Evolutionary conservation across 1,284 basidiomycete genomes (phyloP).

Genomic region (Trichosporon sp.): DNA sequence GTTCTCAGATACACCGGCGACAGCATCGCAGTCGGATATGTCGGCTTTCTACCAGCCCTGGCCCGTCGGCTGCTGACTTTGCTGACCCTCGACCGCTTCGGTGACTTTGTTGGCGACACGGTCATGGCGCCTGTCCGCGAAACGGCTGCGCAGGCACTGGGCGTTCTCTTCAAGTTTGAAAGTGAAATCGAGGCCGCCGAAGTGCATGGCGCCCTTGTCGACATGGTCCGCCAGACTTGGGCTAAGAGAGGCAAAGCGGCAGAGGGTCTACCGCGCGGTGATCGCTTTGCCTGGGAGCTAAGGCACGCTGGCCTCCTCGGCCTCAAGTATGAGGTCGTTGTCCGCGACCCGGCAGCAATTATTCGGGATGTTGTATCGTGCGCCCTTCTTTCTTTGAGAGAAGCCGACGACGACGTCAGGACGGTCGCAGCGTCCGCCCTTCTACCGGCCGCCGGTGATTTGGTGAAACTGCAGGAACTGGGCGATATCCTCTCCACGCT

Average conservation of each 20-base stretch:
- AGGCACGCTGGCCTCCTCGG: conserved; percentile 93
- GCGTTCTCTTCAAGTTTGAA: conserved; percentile 82
- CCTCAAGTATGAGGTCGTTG: conserved; percentile 95
- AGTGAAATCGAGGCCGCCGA: conserved; percentile 66
- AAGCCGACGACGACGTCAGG: conserved; percentile 93
- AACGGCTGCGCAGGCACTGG: conserved; percentile 90
- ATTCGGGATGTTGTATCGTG: conserved; percentile 72
- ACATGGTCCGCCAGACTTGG: conserved; percentile 88
- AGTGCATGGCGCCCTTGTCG: conserved; percentile 76
- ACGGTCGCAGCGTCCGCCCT: conserved; percentile 91
- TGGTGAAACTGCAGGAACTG: conserved; percentile 61
- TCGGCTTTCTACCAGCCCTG: conserved; percentile 52
- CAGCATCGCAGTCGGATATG: conserved; percentile 72
- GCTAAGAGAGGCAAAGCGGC: conserved; percentile 47
- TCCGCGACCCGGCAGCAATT: conserved; percentile 54
- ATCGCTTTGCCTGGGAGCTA: conserved; percentile 87
- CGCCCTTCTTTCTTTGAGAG: conserved; percentile 81
- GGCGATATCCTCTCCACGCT: conserved; percentile 72
- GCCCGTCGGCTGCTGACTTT: conserved; percentile 82
- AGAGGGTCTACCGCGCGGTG: conserved; percentile 45
- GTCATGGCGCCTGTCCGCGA: conserved; percentile 96
- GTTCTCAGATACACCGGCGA: conserved; percentile 79
- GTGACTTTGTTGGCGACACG: conserved; percentile 95
- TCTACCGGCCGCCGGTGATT: conserved; percentile 71
- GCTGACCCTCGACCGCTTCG: conserved; percentile 93